Conservation (phyloP, 192 early-diverging fungal genomes). For the Dissophora ornata region DNA sequence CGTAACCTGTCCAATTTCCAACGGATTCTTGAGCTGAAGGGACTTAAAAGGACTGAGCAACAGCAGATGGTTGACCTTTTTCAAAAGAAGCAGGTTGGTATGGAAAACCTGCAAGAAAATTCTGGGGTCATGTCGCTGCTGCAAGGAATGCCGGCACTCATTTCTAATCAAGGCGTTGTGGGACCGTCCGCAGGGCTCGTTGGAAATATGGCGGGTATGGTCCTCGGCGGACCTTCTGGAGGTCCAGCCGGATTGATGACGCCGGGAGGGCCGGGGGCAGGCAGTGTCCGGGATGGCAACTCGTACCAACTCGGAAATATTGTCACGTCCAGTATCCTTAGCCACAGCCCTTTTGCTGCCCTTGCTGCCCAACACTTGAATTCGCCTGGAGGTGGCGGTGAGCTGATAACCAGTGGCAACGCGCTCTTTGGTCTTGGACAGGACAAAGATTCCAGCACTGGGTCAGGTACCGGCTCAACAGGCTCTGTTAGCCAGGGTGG, state of each 20-base stretch:
- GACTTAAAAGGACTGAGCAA: constrained; percentile 71
- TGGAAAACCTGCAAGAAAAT: constrained; percentile 57
- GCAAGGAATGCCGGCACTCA: constrained; percentile 43
- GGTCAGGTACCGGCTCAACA: neutral
- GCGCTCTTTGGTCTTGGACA: constrained; percentile 40
- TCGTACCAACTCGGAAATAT: constrained; percentile 48
- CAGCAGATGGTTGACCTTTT: constrained; percentile 65
- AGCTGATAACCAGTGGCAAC: constrained; percentile 5
- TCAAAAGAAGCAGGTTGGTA: constrained; percentile 53
- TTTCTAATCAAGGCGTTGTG: constrained; percentile 44
- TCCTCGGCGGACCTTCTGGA: constrained; percentile 6
- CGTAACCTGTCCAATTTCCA: constrained; percentile 76
- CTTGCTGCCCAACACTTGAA: constrained; percentile 35
- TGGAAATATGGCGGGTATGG: constrained; percentile 44
- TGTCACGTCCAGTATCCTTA: constrained; percentile 42
- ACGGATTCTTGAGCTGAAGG: constrained; percentile 89
- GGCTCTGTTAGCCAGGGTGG: neutral
- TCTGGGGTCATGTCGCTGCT: constrained; percentile 57
- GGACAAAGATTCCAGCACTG: constrained; percentile 8
- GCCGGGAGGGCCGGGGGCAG: neutral
- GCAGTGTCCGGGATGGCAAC: constrained; percentile 10
- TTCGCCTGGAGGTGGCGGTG: constrained; percentile 16
- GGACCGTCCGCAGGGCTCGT: constrained; percentile 33
- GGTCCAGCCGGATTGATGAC: constrained; percentile 33
- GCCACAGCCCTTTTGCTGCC: constrained; percentile 50